Evolutionary conservation across 257 asterid species (phyloP).

Genomic region (Salvia hispanica): DNA sequence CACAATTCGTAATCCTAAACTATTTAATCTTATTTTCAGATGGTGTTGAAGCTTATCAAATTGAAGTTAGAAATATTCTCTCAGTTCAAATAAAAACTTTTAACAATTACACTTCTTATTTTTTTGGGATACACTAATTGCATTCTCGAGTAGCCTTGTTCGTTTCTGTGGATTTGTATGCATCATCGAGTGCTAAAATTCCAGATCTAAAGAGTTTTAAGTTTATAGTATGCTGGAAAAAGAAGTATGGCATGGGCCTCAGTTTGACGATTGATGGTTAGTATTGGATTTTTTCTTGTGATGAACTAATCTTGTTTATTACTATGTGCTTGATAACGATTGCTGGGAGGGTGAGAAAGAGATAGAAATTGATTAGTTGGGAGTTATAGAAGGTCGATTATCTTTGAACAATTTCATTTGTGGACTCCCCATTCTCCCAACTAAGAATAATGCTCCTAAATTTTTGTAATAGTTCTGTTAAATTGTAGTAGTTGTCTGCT

Average conservation of each 20-base stretch:
- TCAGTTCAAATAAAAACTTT: not conserved
- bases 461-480: not conserved
- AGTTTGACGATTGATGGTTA: not conserved
- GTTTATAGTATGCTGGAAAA: not conserved
- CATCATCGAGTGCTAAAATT: not conserved
- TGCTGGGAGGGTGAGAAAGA: not conserved
- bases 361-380: not conserved
- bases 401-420: not conserved
- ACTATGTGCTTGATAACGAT: not conserved
- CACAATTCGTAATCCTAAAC: slow-evolving; percentile 2
- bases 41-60: not conserved
- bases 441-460: not conserved
- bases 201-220: not conserved
- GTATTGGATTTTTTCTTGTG: not conserved
- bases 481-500: too few species aligned
- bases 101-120: not conserved
- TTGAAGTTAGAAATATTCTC: not conserved
- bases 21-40: slow-evolving; percentile 4
- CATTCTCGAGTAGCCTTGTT: not conserved
- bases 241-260: not conserved
- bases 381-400: not conserved
- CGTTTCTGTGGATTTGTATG: not conserved
- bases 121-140: too few species aligned
- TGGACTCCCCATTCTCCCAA: not conserved
- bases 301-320: not conserved